A percentile compares a stretch with the other conserved stretches of the same genome.
Conservation (phyloP, 371 early-diverging fungal species). For the Haplosporangium sp. region DNA sequence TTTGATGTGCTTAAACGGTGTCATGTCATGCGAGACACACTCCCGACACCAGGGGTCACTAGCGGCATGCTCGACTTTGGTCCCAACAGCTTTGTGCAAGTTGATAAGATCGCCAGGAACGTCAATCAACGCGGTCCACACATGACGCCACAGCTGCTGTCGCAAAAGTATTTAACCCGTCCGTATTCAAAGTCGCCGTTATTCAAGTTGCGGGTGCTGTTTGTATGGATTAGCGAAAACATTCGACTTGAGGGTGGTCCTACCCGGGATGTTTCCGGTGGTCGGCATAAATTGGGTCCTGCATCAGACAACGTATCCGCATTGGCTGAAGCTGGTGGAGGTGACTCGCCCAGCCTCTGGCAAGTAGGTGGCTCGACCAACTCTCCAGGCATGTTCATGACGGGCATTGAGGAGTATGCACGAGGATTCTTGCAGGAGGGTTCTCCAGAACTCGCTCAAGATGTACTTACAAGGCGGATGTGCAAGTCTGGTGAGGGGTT, state of each 20-base stretch:
- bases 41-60: neutral
- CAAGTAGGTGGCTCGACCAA: constrained; percentile 5
- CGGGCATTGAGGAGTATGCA: constrained; percentile 37
- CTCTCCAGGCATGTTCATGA: constrained; percentile 18
- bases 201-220: constrained; percentile 60
- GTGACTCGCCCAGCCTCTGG: constrained; percentile 16
- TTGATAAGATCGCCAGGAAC: constrained; percentile 66
- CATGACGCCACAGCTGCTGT: constrained; percentile 62
- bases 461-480: constrained; percentile 57
- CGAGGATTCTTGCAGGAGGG: constrained; percentile 44
- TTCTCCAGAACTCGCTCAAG: constrained; percentile 55
- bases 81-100: constrained; percentile 56
- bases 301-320: constrained; percentile 24
- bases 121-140: constrained; percentile 66
- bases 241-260: constrained; percentile 58
- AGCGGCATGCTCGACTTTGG: constrained; percentile 25
- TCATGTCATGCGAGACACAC: constrained; percentile 29
- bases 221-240: constrained; percentile 69
- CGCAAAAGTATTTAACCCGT: constrained; percentile 64
- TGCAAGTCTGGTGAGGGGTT: constrained; percentile 65
- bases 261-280: constrained; percentile 48
- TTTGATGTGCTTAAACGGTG: constrained; percentile 26
- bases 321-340: neutral
- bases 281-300: constrained; percentile 47
- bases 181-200: constrained; percentile 63